Conservation (phyloP, 2,329 filamentous ascomycete species). For the Chaetomiaceae sp. region DNA sequence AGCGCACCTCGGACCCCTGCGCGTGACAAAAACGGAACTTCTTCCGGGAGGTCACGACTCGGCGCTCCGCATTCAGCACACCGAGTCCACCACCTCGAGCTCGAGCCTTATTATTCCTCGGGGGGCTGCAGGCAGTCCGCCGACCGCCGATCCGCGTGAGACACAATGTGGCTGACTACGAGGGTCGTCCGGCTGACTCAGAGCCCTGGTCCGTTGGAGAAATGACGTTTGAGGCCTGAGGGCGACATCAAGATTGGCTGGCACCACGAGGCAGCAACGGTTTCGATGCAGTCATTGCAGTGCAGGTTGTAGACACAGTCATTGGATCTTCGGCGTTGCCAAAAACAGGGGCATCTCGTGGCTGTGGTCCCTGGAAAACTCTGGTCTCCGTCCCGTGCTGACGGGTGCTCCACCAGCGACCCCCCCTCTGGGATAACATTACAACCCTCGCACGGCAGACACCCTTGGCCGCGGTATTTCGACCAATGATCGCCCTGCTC, state of each 20-base stretch:
- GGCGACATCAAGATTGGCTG: too few species aligned
- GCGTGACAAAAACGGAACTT: conserved; percentile 4
- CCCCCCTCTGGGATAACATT: conserved; percentile 2
- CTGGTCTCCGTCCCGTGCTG: conserved; percentile 10
- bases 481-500: conserved; percentile 21
- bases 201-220: too few species aligned
- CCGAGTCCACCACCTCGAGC: neutral
- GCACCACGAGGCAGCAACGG: conserved; percentile 17
- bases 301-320: neutral
- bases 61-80: neutral
- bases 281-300: too few species aligned
- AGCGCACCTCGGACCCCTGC: conserved; percentile 5
- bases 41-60: neutral
- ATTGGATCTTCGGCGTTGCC: neutral
- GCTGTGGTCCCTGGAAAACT: conserved; percentile 7
- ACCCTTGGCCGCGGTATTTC: conserved; percentile 15
- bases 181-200: neutral
- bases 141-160: conserved; percentile 4
- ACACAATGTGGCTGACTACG: conserved; percentile 3
- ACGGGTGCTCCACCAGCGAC: conserved; percentile 12
- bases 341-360: conserved; percentile 10
- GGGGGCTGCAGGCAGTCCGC: neutral
- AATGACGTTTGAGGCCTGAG: too few species aligned
- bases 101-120: neutral
- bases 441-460: conserved; percentile 13